A percentile compares a stretch with the other conserved stretches of the same genome.
phyloP scores from a whole-genome alignment of 2,329 filamentous ascomycete species.

The Xylaria sp. region DNA sequence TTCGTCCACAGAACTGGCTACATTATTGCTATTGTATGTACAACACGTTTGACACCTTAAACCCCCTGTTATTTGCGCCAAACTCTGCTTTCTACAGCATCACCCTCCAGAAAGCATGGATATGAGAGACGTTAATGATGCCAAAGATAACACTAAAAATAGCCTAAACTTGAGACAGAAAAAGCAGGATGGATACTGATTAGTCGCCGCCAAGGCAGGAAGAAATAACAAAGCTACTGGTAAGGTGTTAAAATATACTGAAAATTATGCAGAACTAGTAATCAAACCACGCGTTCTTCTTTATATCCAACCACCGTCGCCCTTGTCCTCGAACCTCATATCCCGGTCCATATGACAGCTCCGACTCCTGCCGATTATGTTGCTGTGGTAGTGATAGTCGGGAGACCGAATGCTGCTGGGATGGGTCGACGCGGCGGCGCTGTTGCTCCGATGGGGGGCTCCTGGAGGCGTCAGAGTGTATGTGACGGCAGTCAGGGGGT shows the following conservation, averaged over 20 bases:
- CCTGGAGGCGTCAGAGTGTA: not conserved
- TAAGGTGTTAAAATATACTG: no score
- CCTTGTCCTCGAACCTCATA: not conserved
- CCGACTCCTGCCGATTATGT: constrained; percentile 8
- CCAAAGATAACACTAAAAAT: not conserved
- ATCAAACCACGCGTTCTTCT: no score
- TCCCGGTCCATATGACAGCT: not conserved
- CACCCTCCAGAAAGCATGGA: not conserved
- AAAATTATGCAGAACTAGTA: no score
- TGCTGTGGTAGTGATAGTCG: no score
- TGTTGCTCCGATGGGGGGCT: constrained; percentile 3
- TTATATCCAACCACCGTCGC: constrained; percentile 18
- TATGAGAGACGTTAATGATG: not conserved
- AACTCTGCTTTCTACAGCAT: not conserved
- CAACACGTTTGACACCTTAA: not conserved
- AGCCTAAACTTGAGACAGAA: not conserved
- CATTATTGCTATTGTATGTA: constrained; percentile 10
- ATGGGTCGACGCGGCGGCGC: not conserved
- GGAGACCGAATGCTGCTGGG: not conserved
- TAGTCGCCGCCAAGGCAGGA: not conserved
- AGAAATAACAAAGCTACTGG: no score
- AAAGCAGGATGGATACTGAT: no score
- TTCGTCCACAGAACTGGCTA: constrained; percentile 2
- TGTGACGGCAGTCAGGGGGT: not conserved
- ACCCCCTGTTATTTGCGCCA: not conserved